Percentiles rank a stretch among this genome's conserved stretches.
Evolutionary conservation across 192 early-diverging fungal genomes (phyloP).

Genomic region (Oehlia diaphana): DNA sequence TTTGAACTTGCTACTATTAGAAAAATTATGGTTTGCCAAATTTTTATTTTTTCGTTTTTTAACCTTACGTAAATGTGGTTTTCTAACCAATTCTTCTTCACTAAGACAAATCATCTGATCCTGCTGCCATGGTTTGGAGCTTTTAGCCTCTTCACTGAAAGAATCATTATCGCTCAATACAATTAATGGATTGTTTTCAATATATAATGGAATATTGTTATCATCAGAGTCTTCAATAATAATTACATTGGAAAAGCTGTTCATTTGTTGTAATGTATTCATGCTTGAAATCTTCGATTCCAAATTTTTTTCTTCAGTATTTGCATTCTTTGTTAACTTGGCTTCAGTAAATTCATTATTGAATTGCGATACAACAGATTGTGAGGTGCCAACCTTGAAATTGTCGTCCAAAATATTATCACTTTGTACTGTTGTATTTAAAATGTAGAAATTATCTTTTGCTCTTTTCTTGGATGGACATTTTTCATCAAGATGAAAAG

Average conservation of each 20-base stretch:
- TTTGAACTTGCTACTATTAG: background rate
- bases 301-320: background rate
- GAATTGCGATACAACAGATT: background rate
- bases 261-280: background rate
- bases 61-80: background rate
- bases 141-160: background rate
- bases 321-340: background rate
- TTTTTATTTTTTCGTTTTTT: background rate
- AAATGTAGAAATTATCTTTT: background rate
- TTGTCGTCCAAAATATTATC: background rate
- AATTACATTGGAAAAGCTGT: background rate
- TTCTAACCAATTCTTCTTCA: background rate
- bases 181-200: too few relatives aligned
- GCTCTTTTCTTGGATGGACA: background rate
- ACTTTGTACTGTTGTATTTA: background rate
- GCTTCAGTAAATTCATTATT: background rate
- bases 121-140: background rate
- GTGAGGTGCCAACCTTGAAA: background rate
- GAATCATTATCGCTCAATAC: background rate
- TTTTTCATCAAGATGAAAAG: background rate
- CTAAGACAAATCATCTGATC: background rate
- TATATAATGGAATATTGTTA: background rate
- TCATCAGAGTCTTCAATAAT: background rate
- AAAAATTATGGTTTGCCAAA: background rate
- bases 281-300: background rate